Evolutionary conservation across 345 rosid genomes (phyloP).

Genomic region (Mangifera indica): DNA sequence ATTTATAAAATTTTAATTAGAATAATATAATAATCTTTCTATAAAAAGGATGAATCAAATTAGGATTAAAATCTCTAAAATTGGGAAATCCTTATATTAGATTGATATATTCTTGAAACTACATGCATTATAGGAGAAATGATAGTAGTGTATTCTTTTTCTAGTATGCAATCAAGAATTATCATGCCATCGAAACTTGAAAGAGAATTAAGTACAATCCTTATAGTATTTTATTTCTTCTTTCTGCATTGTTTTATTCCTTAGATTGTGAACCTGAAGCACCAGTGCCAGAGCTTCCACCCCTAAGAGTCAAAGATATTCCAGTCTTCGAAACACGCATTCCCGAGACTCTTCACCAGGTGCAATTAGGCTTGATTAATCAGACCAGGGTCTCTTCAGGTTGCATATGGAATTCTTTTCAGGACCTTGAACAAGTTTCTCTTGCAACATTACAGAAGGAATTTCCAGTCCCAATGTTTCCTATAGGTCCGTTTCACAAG

Average conservation of each 20-base stretch:
- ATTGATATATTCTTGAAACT: too few relatives aligned
- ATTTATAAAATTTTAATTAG: too few relatives aligned
- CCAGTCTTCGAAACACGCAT: constrained; percentile 21
- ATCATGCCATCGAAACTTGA: too few relatives aligned
- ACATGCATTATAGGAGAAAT: too few relatives aligned
- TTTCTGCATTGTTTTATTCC: neutral
- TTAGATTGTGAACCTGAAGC: constrained; percentile 32
- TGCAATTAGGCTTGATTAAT: constrained; percentile 12
- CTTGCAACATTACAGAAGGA: constrained; percentile 3
- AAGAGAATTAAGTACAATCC: too few relatives aligned
- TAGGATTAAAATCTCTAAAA: too few relatives aligned
- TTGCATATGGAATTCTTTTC: constrained; percentile 33
- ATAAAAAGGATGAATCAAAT: too few relatives aligned
- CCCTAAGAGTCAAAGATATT: constrained; percentile 44
- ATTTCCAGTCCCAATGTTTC: constrained; percentile 29
- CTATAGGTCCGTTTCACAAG: constrained; percentile 50
- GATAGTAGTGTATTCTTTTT: too few relatives aligned
- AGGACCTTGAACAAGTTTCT: constrained; percentile 31
- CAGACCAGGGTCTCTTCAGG: constrained; percentile 32
- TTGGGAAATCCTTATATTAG: too few relatives aligned
- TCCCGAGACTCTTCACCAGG: constrained; percentile 23
- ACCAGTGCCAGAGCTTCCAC: constrained; percentile 28
- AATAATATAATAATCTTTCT: too few relatives aligned
- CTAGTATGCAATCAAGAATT: too few relatives aligned
- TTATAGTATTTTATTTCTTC: too few relatives aligned